Evolutionary conservation across 2,329 filamentous ascomycete genomes (phyloP), one percentile per base, ranked within the genome.

Genomic region (Microsporum audouinii): DNA sequence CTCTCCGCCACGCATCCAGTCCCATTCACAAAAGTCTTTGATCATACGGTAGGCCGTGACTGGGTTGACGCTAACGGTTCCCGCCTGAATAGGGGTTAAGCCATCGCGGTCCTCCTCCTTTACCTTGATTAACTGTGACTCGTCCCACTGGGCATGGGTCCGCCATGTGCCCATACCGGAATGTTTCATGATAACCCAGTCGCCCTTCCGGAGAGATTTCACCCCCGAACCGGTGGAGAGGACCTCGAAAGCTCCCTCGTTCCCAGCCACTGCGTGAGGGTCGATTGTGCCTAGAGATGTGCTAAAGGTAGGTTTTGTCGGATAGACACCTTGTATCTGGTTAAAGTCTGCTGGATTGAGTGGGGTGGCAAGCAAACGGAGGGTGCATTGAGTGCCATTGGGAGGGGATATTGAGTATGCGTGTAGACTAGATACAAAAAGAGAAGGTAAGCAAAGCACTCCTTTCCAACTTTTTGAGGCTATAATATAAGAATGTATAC

Each of bases 281-380:
- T 85, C 79, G 0, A 84, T 66, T 0, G 91, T 96, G 61, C 91
- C 88, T 60, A 99, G 84, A 0, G 84, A 75, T 4, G 85, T 86
- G 17, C 84, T 86, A 75, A 95, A 91, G 51, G 82, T 78, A 0
- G 91, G 91, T 72, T 90, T 90, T 53, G 85, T 85, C 64, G 92
- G 92, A 77, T 99, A 99, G 2, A 92, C 91, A 66, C 94, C 94
- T 79, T 99, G 94, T 70, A 99, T 89, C 69, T 92, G 92, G 79
- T 99, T 99, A 75, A 99, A 89, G 77, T 99, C 94, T 70, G 94
- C 91, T 29, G 94, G 94, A 78, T 99, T 99, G 74, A 99, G 89
- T 61, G 94, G 90, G 0, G 91, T 85, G 36, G 91, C 89, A 68
- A 99, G 88, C 68, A 94, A 87, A 73, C 90, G 89, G 63, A 99